Conservation (phyloP, 192 early-diverging fungal species). For the Coemansia sp. region DNA sequence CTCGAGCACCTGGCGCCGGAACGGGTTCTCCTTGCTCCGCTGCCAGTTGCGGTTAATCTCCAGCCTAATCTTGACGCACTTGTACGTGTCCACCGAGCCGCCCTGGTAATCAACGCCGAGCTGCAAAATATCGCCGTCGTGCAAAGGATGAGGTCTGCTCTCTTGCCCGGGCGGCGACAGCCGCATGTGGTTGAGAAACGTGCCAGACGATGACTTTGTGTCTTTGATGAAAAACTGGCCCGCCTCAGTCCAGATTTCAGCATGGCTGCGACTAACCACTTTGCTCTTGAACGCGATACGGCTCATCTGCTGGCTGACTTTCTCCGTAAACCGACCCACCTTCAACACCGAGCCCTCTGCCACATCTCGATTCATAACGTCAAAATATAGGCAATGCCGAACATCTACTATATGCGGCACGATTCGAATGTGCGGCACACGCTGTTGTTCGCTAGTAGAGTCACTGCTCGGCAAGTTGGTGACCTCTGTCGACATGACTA, state of each 20-base stretch:
- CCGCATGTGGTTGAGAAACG: conserved; percentile 95
- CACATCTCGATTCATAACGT: conserved; percentile 66
- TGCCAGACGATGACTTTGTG: conserved; percentile 96
- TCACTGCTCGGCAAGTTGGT: background rate
- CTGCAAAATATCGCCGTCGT: conserved; percentile 93
- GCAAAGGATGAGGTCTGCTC: conserved; percentile 77
- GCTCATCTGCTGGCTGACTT: conserved; percentile 63
- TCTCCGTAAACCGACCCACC: conserved; percentile 77
- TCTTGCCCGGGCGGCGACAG: conserved; percentile 85
- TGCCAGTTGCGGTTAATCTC: conserved; percentile 76
- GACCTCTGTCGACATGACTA: conserved; percentile 4
- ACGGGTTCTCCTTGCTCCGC: conserved; percentile 64
- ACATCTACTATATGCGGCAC: conserved; percentile 61
- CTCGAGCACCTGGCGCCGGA: conserved; percentile 57
- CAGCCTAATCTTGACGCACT: conserved; percentile 88
- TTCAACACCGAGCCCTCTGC: conserved; percentile 63
- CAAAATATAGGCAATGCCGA: conserved; percentile 63
- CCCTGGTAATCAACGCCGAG: conserved; percentile 97
- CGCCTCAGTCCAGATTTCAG: conserved; percentile 88
- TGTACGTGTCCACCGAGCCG: conserved; percentile 88
- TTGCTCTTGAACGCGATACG: conserved; percentile 87
- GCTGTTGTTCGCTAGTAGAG: background rate
- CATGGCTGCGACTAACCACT: conserved; percentile 91
- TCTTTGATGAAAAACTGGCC: conserved; percentile 93
- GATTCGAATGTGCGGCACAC: conserved; percentile 57